Base-by-base conservation (phyloP, 768 basidiomycete species). In the Austroboletus festivus region DNA sequence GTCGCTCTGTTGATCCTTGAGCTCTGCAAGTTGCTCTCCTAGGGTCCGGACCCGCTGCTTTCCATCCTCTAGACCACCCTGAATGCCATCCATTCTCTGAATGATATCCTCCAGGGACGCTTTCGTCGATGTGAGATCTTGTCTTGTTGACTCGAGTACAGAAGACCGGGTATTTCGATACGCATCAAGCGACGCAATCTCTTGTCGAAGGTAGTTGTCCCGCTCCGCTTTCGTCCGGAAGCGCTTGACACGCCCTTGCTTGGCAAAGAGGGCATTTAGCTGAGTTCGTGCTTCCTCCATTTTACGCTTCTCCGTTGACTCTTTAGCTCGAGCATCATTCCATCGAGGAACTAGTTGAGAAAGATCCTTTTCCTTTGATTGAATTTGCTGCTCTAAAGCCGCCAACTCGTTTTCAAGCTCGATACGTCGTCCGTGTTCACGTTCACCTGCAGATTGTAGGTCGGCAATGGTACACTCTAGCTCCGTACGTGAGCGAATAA, bases 191-290 rank as follows among this genome's bases (percentile, higher is more conserved):
- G 85, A 77, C 2, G 76, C 68, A 26, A 96, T 86, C 59, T 96
- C 90, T n/a, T 77, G 76, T n/a, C 71, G 74, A 37, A 99, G 76
- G 61, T 80, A 97, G 19, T 75, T 71, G 62, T 99, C 95, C 8
- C 96, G 82, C 59, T 94, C 92, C 0, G 77, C 74, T 59, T 84
- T 85, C 13, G 88, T 89, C 19, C 82, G 72, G 72, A 96, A 99
- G 58, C 87, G 89, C 43, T 83, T 81, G 33, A 86, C 75, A 19
- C 96, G 86, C 2, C 93, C 93, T 64, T 92, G 93, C 63, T 98
- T 98, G 3, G 88, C 85, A 61, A 86, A 93, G 1, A 99, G 73
- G 0, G 86, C 80, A 1, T 79, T 75, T 3, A 97, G 70, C 39
- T 75, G 78, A 1, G 88, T 84, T 43, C 79, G 81, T 0, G 83